Evolutionary conservation across 2,329 filamentous ascomycete species (phyloP).

Genomic region (Alternaria triticimaculans): DNA sequence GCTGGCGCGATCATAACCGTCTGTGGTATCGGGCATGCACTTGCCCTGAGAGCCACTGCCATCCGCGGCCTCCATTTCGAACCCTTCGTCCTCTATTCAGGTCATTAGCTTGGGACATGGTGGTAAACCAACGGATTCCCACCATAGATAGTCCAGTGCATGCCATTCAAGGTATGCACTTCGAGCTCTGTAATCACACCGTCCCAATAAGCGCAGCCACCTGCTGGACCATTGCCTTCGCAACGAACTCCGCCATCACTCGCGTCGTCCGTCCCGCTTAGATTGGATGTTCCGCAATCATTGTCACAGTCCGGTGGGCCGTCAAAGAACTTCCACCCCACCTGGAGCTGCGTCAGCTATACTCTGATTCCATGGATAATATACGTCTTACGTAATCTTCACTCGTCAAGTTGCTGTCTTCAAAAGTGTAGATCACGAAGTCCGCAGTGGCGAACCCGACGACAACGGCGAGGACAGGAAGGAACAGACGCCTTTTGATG

Average conservation of each 20-base stretch:
- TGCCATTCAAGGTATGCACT: background rate
- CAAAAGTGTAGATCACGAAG: background rate
- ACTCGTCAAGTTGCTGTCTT: background rate
- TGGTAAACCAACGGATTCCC: background rate
- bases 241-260: background rate
- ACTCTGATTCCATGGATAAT: fast-evolving
- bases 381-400: background rate
- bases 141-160: background rate
- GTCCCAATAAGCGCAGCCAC: background rate
- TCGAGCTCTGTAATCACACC: background rate
- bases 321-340: background rate
- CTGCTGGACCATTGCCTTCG: background rate
- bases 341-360: background rate
- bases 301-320: background rate
- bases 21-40: background rate
- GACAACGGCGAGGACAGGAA: background rate
- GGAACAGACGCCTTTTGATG: background rate
- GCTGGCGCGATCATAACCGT: background rate
- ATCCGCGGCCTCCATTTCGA: background rate
- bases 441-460: background rate
- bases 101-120: background rate
- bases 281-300: background rate
- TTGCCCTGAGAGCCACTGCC: background rate
- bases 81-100: background rate
- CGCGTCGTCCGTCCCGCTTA: background rate